Evolutionary conservation across 495 filamentous ascomycete genomes (phyloP).

Genomic region (Penicillium bialowiezense): DNA sequence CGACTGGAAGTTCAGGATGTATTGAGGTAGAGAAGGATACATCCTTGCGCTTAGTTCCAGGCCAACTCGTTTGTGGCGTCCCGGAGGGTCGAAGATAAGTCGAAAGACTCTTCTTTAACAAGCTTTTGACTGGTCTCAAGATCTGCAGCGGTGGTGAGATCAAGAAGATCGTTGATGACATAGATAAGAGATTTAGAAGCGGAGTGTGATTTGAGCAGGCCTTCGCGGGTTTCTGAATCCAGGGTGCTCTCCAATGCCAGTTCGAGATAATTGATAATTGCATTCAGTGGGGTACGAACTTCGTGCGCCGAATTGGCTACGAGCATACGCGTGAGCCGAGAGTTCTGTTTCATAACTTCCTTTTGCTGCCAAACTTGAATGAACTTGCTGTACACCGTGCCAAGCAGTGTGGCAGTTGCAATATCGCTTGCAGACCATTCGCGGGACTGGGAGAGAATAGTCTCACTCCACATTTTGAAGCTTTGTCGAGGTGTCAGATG

Average conservation of each 20-base stretch:
- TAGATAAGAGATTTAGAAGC: constrained; percentile 94
- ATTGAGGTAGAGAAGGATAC: constrained; percentile 65
- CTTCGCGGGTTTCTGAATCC: constrained; percentile 82
- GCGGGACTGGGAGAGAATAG: constrained; percentile 32
- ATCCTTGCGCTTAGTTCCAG: constrained; percentile 71
- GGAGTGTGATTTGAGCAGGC: constrained; percentile 71
- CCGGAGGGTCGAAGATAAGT: constrained; percentile 65
- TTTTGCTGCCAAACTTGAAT: constrained; percentile 94
- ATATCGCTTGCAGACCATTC: constrained; percentile 56
- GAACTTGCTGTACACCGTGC: constrained; percentile 86
- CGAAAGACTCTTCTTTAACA: constrained; percentile 78
- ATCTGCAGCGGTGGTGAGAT: constrained; percentile 57
- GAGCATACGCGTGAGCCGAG: constrained; percentile 73
- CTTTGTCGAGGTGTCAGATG: constrained; percentile 32
- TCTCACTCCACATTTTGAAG: constrained; percentile 35
- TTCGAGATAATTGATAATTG: constrained; percentile 94
- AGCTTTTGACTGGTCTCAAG: constrained; percentile 75
- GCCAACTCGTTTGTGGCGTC: constrained; percentile 75
- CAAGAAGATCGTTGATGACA: constrained; percentile 92
- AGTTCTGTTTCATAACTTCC: constrained; percentile 78
- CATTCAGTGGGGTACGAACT: constrained; percentile 92
- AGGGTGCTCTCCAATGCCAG: constrained; percentile 84
- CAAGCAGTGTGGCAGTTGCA: constrained; percentile 85
- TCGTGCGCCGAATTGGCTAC: constrained; percentile 93
- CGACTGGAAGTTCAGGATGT: constrained; percentile 64